Evolutionary conservation across 1,284 basidiomycete genomes (phyloP), one percentile per base, ranked within the genome.

Genomic region (Caloboletus firmus): DNA sequence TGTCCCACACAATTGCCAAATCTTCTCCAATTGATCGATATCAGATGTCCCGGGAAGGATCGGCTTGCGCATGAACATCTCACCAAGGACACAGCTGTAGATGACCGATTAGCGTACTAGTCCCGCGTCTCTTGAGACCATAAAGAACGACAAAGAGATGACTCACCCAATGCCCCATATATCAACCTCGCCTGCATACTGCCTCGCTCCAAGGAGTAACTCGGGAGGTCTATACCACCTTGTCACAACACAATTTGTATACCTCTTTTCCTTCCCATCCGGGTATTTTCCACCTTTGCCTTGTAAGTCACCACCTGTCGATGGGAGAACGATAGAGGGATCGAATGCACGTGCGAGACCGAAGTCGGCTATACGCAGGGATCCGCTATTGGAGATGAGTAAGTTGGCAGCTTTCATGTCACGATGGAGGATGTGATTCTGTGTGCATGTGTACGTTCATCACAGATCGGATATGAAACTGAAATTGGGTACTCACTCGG

Each of bases 351-450:
- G 83, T 0, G 97, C 97, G 5, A 99, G 83, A 70, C 96, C 96
- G 63, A 99, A 98, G 72, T 99, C 96, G 12, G 95, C 97, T 60
- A 99, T 96, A 65, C 87, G 86, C 22, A 96, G 76, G 26, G 79
- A 78, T 6, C 95, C 95, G 3, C 79, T 74, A 67, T 97, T 95
- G 52, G 87, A 89, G 55, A 99, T 97, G 44, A 99, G 86, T 51
- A 99, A 75, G 69, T 99, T 99, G 30, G 97, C 96, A 7, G 96
- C 93, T 72, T 99, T 99, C 87, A 99, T 95, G 67, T 99, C 97
- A 51, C 97, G 93, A 72, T 99, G 96, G 11, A 99, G 78, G 63
- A 98, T 95, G 61, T 91, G 85, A 71, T 98, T 98, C 92, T 97
- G 64, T 26, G 41, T 43, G 20, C 17, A 48, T 45, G 46, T 26